Base-by-base conservation (phyloP, 805 yeast species). In the Brettanomyces bruxellensis region DNA sequence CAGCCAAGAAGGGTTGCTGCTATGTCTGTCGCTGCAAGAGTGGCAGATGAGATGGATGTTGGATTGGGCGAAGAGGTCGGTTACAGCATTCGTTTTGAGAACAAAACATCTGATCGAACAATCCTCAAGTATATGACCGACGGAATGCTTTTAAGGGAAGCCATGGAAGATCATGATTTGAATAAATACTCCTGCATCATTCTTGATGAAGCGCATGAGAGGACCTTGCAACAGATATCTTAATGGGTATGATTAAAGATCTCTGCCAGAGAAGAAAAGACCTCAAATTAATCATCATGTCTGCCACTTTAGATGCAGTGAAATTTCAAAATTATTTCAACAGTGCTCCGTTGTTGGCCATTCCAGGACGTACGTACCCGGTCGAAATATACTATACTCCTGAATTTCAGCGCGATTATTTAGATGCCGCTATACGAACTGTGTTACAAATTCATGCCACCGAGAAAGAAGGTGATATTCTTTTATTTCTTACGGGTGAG, bases 1-100 rank as follows among this genome's bases (percentile, higher is more conserved):
- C 91, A 77, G 66, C 99, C 99, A 14, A 81, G 99, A 71, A 81
- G 99, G 68, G 98, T 91, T 55, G 99, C 99, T 18, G 98, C 99
- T 14, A 91, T 90, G 97, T 86, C 95, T 46, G 98, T 90, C 48
- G 98, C 98, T 22, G 83, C 86, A 53, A 85, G 99, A 72, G 99
- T 91, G 45, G 96, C 98, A 3, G 95, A 88, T 60, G 99, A 91
- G 67, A 80, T 90, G 93, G 98, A 90, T 65, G 98, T 91, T 5
- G 73, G 76, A 49, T 69, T 91, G 44, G 99, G 99, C 34, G 84
- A 83, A 54, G 95, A 91, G 66, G 98, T 91, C 49, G 99, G 99
- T 69, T 91, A 91, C 68, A 79, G 84, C 54, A 86, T 91, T 56
- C 83, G 99, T 71, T 91, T 91, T 61, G 98, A 93, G 56, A 90